Evolutionary conservation across 1,139 yeast genomes (phyloP), one percentile per base, ranked within the genome.

Genomic region (Taphrina wiesneri): DNA sequence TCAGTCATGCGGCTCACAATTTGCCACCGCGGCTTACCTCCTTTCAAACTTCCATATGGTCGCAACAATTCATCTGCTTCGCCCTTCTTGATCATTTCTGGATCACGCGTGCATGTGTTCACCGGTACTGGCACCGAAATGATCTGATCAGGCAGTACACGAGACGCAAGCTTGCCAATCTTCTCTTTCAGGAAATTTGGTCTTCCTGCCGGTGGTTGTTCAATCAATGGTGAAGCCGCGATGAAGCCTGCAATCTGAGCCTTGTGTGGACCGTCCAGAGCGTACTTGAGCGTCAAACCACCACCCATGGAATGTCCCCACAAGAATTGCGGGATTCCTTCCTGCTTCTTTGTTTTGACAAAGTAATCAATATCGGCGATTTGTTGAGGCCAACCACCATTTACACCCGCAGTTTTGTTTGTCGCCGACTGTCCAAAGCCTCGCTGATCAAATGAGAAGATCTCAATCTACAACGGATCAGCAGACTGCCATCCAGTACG

Each of bases 231-330:
- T 0, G 88, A 92, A 43, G 83, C 79, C 1, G 83, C 85, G 56
- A 86, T 77, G 68, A 84, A 83, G 0, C 87, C 87, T 59, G 80
- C 78, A 62, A 92, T 72, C 30, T 80, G 73, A 45, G 84, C 82
- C 56, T 80, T 79, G 74, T 83, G 73, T 69, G 79, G 82, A 2
- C 97, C 97, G 56, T 78, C 77, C 63, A 87, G 82, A 17, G 86
- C 89, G 75, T 92, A 92, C 76, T 86, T 89, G 69, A 91, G 79
- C 0, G 80, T 79, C 64, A 90, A 86, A 0, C 89, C 96, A 23
- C 97, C 97, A 59, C 99, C 99, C 97, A 93, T 91, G n/a, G 96
- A 89, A 74, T 89, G 96, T 1, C 97, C 97, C 77, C 84, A 80
- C 70, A 93, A 74, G 72, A 81, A 83, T 51, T 90, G 73, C 70